Conservation (phyloP, 371 early-diverging fungal species). For the Paraphysoderma sedebokerense region DNA sequence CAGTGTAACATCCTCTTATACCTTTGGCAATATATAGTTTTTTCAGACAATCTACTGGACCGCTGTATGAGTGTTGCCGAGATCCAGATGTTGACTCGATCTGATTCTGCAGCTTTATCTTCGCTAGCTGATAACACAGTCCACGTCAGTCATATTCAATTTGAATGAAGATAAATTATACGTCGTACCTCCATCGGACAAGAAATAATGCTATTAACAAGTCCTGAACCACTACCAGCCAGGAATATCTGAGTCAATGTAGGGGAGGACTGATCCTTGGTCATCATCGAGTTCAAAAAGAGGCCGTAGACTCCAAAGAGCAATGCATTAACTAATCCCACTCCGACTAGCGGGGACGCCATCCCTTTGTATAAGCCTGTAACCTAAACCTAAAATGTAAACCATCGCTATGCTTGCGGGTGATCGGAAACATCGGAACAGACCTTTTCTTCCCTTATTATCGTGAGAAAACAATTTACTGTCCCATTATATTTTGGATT, state of each 20-base stretch:
- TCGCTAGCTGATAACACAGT: too few relatives aligned
- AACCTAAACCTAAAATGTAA: conserved; percentile 5
- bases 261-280: conserved; percentile 12
- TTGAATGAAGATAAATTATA: conserved; percentile 9
- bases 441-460: conserved; percentile 41
- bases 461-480: conserved; percentile 36
- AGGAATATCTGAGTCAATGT: conserved; percentile 42
- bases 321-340: conserved; percentile 64
- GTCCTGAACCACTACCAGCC: conserved; percentile 55
- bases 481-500: conserved; percentile 32
- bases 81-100: conserved; percentile 7
- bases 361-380: conserved; percentile 49
- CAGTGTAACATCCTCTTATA: conserved; percentile 41
- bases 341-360: conserved; percentile 64
- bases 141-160: conserved; percentile 41
- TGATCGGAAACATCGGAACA: not conserved
- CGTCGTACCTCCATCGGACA: not conserved
- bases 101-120: conserved; percentile 42
- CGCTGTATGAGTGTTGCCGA: conserved; percentile 15
- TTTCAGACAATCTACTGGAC: conserved; percentile 39
- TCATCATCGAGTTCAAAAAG: conserved; percentile 30
- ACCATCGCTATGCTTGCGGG: not conserved
- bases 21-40: conserved; percentile 36
- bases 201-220: conserved; percentile 22
- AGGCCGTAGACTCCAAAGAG: conserved; percentile 58